Base-by-base conservation (phyloP, 768 basidiomycete genomes). In the Agrocybe praecox region DNA sequence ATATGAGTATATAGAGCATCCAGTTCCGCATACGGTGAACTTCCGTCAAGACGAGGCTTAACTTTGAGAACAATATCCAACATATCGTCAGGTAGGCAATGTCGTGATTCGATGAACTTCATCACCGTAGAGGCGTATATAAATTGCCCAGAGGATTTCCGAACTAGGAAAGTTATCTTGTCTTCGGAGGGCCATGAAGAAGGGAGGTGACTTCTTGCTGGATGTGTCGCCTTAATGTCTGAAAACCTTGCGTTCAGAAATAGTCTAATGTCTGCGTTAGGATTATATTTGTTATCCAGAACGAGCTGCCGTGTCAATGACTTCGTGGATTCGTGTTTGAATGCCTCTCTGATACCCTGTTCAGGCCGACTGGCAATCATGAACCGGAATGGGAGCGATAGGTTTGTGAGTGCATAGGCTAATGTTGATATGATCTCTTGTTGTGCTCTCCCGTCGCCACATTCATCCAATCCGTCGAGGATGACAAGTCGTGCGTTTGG, bases 381-480 rank as follows among this genome's bases (percentile, higher is more conserved):
- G 36, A 68, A 55, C n/a, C 51, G 49, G 43, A 66, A 45, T 1
- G 62, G 62, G n/a, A 53, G 15, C 2, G 51, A 21, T 8, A 46
- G 21, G 36, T 34, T 10, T 7, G 34, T 22, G 18, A 56, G 19
- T 24, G 49, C 56, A 34, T 56, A 47, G 2, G 47, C 15, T 9
- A 62, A 22, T 15, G 36, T 48, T 10, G 47, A 22, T 1, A 66
- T 22, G 33, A 65, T 57, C 11, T 62, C 50, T 24, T 22, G 19
- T 32, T 66, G 65, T 2, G 26, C 29, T 22, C 62, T 44, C 1
- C 36, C 15, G 5, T 48, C 46, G 9, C 43, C 47, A 29, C 64
- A 68, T 49, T 68, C 65, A 44, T 68, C 59, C 33, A 68, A 54
- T 2, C 65, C 67, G 19, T 68, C 67, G 6, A 68, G 53, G 23